phyloP scores from a whole-genome alignment of 2,329 filamentous ascomycete species.

The Lithohypha guttulata region DNA sequence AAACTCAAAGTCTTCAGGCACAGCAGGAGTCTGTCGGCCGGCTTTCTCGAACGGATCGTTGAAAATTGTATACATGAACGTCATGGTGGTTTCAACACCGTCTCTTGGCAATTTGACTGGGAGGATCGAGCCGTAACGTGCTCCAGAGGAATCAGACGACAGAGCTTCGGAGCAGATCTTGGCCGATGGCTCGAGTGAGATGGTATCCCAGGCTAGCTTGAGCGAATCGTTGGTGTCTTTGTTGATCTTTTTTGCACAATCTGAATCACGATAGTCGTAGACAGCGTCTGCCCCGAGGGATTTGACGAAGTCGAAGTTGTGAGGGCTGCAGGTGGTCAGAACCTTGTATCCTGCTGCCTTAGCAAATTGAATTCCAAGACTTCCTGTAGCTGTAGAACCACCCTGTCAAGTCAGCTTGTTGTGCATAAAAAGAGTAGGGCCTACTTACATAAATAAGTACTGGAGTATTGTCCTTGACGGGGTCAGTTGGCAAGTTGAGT shows the following conservation, averaged over 20 bases:
- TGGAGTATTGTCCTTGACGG: conserved; percentile 13
- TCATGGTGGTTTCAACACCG: conserved; percentile 26
- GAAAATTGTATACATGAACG: conserved; percentile 28
- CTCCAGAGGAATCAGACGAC: conserved; percentile 22
- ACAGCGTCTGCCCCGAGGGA: conserved; percentile 34
- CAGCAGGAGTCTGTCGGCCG: conserved; percentile 10
- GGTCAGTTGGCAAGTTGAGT: conserved; percentile 19
- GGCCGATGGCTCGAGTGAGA: conserved; percentile 23
- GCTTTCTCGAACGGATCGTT: conserved; percentile 25
- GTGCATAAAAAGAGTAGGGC: conserved; percentile 13
- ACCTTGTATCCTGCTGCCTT: conserved; percentile 33
- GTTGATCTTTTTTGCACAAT: conserved; percentile 25
- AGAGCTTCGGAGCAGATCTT: conserved; percentile 28
- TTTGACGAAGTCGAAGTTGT: conserved; percentile 37
- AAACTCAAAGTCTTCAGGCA: conserved; percentile 33
- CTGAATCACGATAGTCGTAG: conserved; percentile 37
- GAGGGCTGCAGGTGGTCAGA: conserved; percentile 30
- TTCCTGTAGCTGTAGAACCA: conserved; percentile 34
- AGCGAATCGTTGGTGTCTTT: conserved; percentile 29
- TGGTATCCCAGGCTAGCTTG: conserved; percentile 29
- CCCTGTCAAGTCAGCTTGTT: conserved; percentile 31
- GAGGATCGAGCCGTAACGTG: conserved; percentile 25
- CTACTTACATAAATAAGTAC: conserved; percentile 21
- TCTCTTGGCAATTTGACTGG: conserved; percentile 22
- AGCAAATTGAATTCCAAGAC: conserved; percentile 34